These are phyloP conservation scores for Fusarium gaditjirri DNA, from an alignment of 2,329 filamentous ascomycete genomes.

Conservation along the genomic window DNA sequence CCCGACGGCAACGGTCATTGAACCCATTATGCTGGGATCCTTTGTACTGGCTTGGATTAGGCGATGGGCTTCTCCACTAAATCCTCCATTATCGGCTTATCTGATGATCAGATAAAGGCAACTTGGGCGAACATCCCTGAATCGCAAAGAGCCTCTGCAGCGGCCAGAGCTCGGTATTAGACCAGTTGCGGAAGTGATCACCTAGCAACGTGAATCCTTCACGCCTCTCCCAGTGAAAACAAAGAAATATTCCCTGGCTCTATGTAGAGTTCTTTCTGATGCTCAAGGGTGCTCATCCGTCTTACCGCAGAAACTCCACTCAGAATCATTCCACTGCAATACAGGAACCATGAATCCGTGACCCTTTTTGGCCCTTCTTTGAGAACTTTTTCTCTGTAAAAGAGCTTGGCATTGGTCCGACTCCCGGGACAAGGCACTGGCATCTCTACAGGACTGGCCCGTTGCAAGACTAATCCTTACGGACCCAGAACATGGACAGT, in stretches of 20 bases:
- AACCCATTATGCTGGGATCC: neutral
- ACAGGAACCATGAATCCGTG: neutral
- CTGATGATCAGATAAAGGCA: constrained; percentile 37
- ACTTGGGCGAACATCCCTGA: constrained; percentile 11
- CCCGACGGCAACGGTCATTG: neutral
- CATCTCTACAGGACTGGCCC: neutral
- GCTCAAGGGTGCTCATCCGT: constrained; percentile 11
- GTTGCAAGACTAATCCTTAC: neutral
- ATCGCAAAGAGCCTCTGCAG: constrained; percentile 7
- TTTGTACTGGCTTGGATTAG: neutral
- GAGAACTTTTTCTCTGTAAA: neutral
- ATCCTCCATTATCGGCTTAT: constrained; percentile 20
- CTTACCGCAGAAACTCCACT: constrained; percentile 20
- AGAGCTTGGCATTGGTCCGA: constrained; percentile 31
- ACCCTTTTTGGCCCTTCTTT: neutral
- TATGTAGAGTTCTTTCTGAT: neutral
- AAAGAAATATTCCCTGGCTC: neutral
- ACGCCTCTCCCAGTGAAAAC: neutral
- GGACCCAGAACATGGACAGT: neutral
- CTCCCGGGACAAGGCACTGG: constrained; percentile 15
- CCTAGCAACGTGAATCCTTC: neutral
- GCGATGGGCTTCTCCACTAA: neutral
- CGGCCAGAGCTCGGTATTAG: neutral
- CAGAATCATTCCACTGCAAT: neutral
- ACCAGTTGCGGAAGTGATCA: constrained; percentile 13